Conservation (phyloP, 2,329 filamentous ascomycete genomes). For the Arthrobotrys sinensis region DNA sequence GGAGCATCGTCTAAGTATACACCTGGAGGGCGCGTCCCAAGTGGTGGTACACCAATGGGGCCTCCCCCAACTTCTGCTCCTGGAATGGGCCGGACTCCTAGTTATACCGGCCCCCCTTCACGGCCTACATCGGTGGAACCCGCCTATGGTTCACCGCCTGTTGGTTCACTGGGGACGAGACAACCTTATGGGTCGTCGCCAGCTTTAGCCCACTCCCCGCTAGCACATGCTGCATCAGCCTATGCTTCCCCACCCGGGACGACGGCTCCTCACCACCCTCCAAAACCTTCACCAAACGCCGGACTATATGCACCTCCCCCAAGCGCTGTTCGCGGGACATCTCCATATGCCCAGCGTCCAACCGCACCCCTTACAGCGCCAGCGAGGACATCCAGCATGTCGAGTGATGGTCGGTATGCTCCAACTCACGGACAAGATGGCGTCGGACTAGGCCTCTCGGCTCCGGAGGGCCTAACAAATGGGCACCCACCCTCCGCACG, state of each 20-base stretch:
- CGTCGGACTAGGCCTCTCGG: constrained; percentile 38
- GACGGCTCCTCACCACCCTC: constrained; percentile 31
- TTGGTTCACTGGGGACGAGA: constrained; percentile 29
- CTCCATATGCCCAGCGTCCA: constrained; percentile 53
- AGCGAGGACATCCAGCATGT: constrained; percentile 38
- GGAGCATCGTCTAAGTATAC: constrained; percentile 43
- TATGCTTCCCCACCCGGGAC: constrained; percentile 23
- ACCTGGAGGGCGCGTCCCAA: constrained; percentile 31
- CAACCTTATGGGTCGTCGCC: constrained; percentile 47
- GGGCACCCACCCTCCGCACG: constrained; percentile 33
- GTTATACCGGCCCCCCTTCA: constrained; percentile 45
- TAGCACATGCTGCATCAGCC: constrained; percentile 30
- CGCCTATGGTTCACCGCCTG: constrained; percentile 36
- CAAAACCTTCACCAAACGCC: constrained; percentile 39
- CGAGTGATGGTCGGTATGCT: constrained; percentile 38
- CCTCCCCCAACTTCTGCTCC: constrained; percentile 37
- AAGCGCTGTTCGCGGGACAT: constrained; percentile 21
- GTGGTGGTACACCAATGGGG: constrained; percentile 8
- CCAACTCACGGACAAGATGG: constrained; percentile 29
- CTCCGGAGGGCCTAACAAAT: constrained; percentile 28
- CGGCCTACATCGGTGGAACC: constrained; percentile 55
- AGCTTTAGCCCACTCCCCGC: constrained; percentile 24
- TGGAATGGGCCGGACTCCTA: constrained; percentile 31
- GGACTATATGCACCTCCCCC: constrained; percentile 36
- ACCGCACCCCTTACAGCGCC: constrained; percentile 23